phyloP scores from a whole-genome alignment of 495 filamentous ascomycete species.

The Viridothelium virens region DNA sequence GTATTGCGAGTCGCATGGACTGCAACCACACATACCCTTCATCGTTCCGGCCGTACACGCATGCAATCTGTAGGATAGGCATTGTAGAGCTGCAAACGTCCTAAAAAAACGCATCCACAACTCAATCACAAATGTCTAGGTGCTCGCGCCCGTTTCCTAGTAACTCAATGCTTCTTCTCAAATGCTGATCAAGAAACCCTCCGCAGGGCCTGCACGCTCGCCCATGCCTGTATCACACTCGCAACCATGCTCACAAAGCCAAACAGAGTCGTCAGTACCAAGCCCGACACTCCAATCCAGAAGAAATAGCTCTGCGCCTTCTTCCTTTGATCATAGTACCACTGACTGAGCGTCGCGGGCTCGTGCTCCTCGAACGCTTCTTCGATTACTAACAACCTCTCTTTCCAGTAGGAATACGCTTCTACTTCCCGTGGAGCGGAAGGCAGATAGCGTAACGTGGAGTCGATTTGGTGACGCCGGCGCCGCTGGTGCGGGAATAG shows the following conservation, averaged over 20 bases:
- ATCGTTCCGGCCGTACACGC: no score
- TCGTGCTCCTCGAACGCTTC: constrained; percentile 44
- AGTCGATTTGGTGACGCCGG: no score
- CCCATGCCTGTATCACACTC: constrained; percentile 18
- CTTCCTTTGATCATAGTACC: constrained; percentile 47
- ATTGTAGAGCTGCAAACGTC: no score
- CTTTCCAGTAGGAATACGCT: constrained; percentile 43
- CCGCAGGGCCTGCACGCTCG: background rate
- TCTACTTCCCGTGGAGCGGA: constrained; percentile 37
- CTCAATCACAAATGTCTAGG: no score
- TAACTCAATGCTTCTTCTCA: no score
- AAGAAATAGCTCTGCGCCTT: constrained; percentile 48
- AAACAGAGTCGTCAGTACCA: constrained; percentile 44
- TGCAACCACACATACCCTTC: no score
- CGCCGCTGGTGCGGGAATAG: no score
- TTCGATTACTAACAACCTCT: constrained; percentile 46
- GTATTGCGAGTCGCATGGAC: no score
- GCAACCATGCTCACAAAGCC: constrained; percentile 41
- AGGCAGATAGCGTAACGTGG: background rate
- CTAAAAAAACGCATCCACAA: no score
- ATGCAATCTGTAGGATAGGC: no score
- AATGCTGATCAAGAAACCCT: no score
- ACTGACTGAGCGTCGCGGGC: constrained; percentile 41
- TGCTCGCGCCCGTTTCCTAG: no score
- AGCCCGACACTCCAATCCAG: constrained; percentile 45